Percentiles rank a stretch among this genome's conserved stretches.
Evolutionary conservation across 306 rosid species (phyloP).

Genomic region (Trichosanthes truncata): DNA sequence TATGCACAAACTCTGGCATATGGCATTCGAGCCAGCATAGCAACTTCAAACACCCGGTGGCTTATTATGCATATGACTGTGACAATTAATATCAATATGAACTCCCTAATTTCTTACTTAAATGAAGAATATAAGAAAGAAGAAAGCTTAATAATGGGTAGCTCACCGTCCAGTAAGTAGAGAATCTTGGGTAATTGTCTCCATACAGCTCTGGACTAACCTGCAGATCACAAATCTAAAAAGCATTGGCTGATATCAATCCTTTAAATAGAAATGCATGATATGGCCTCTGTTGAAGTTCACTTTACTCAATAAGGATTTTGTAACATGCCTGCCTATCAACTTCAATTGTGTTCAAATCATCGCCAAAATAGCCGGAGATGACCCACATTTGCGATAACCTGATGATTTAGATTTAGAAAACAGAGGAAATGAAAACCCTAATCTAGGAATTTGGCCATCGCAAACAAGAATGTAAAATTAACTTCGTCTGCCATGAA

Average conservation of each 20-base stretch:
- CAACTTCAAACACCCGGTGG: conserved; percentile 17
- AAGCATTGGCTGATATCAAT: background rate
- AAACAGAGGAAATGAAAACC: too few species aligned
- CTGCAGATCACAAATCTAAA: background rate
- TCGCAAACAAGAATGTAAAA: too few species aligned
- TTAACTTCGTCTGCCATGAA: too few species aligned
- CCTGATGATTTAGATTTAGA: conserved; percentile 28
- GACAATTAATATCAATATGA: background rate
- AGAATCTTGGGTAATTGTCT: conserved; percentile 17
- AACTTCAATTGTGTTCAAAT: conserved; percentile 95
- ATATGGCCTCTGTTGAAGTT: background rate
- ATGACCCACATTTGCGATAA: conserved; percentile 98
- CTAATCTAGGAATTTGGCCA: too few species aligned
- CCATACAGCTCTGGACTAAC: conserved; percentile 22
- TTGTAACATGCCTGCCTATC: conserved; percentile 77
- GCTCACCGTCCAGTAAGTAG: conserved; percentile 17
- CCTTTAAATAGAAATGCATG: background rate
- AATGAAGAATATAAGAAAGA: background rate
- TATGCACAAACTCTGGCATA: too few species aligned
- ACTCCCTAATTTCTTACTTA: too few species aligned
- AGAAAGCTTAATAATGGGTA: background rate
- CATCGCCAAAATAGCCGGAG: conserved; percentile 90
- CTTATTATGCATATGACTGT: conserved; percentile 17
- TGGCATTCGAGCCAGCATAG: background rate
- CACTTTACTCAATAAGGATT: background rate